A percentile compares a stretch with the other conserved stretches of the same genome.
phyloP scores from a whole-genome alignment of 805 yeast species.

The Millerago galiae region DNA sequence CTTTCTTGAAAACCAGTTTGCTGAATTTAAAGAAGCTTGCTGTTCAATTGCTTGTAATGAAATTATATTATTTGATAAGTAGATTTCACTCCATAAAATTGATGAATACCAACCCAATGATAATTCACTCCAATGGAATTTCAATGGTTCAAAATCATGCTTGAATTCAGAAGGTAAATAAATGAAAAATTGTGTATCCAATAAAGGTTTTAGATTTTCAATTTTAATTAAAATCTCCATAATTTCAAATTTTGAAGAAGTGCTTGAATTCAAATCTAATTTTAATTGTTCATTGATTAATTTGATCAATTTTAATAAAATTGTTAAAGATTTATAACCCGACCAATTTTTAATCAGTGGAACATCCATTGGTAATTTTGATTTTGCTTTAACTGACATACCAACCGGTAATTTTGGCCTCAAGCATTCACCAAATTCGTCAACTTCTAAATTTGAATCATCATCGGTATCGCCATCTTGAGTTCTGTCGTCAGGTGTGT shows the following conservation, averaged over 20 bases:
- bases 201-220: conserved; percentile 20
- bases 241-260: conserved; percentile 19
- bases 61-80: conserved; percentile 17
- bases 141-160: conserved; percentile 39
- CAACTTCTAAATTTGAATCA: conserved; percentile 7
- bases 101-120: conserved; percentile 76
- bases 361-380: conserved; percentile 45
- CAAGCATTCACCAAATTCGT: conserved; percentile 33
- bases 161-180: conserved; percentile 30
- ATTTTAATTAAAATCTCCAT: conserved; percentile 34
- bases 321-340: conserved; percentile 38
- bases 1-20: conserved; percentile 21
- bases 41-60: conserved; percentile 5
- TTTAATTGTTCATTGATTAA: conserved; percentile 10
- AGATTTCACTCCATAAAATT: conserved; percentile 56
- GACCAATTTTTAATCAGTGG: conserved; percentile 50
- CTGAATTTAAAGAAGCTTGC: conserved; percentile 3
- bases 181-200: conserved; percentile 2
- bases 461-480: conserved; percentile 6
- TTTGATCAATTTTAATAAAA: conserved; percentile 32
- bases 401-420: conserved; percentile 51
- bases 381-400: conserved; percentile 51
- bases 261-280: neutral
- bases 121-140: conserved; percentile 54
- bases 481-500: conserved; percentile 5